phyloP scores from a whole-genome alignment of 192 early-diverging fungal genomes.

The Geranomyces variabilis region DNA sequence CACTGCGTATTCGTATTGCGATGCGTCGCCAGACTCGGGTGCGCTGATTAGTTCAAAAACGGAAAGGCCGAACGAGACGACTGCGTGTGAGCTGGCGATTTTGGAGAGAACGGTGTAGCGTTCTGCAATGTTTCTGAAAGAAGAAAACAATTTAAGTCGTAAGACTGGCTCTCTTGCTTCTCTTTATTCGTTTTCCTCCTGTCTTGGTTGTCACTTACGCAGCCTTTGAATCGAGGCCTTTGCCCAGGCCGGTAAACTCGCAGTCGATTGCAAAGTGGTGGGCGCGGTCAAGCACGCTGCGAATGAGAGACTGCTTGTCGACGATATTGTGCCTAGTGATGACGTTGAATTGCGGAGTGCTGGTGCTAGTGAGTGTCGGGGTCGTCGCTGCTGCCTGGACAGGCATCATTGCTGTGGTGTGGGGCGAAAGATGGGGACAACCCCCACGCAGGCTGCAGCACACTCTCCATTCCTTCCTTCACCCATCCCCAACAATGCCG shows the following conservation, averaged over 20 bases:
- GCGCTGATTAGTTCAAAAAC: conserved; percentile 52
- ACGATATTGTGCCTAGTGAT: conserved; percentile 47
- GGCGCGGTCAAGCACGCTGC: conserved; percentile 44
- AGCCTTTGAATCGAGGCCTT: conserved; percentile 30
- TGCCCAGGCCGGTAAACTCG: conserved; percentile 87
- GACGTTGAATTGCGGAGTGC: conserved; percentile 23
- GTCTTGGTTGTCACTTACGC: conserved; percentile 35
- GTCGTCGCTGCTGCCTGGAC: too few relatives aligned
- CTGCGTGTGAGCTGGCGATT: conserved; percentile 72
- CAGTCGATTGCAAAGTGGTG: conserved; percentile 85
- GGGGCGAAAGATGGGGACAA: too few relatives aligned
- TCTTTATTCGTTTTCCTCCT: too few relatives aligned
- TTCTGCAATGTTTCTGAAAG: conserved; percentile 73
- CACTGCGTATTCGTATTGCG: conserved; percentile 40
- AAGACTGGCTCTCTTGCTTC: too few relatives aligned
- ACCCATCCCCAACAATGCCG: too few relatives aligned
- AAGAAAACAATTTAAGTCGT: background rate
- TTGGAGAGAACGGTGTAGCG: conserved; percentile 76
- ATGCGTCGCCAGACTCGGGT: background rate
- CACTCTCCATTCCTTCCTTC: too few relatives aligned
- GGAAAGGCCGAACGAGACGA: conserved; percentile 84
- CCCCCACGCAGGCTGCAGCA: too few relatives aligned
- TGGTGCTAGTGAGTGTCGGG: too few relatives aligned
- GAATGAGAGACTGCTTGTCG: conserved; percentile 31
- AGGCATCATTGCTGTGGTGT: too few relatives aligned